Conservation (phyloP, 2,329 filamentous ascomycete genomes). For the Talaromyces marneffei region DNA sequence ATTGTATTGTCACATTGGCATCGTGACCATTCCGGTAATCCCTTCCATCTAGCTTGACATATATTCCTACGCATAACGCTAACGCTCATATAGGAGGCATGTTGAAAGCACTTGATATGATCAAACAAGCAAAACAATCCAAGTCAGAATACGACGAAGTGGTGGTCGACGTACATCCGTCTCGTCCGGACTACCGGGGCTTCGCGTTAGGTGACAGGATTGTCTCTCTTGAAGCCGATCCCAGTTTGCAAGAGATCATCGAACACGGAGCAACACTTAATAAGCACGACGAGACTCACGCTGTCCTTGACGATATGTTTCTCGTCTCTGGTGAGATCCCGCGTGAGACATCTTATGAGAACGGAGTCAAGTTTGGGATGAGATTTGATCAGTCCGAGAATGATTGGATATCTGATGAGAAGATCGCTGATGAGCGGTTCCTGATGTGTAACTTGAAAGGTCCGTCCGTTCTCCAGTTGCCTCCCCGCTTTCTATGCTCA, state of each 20-base stretch:
- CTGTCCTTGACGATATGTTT: slow-evolving; percentile 47
- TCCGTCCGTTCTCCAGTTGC: slow-evolving; percentile 27
- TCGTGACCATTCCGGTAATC: slow-evolving; percentile 48
- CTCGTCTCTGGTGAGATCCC: slow-evolving; percentile 52
- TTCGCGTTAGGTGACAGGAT: slow-evolving; percentile 37
- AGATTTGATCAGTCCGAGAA: slow-evolving; percentile 36
- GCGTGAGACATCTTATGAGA: slow-evolving; percentile 46
- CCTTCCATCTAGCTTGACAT: neutral
- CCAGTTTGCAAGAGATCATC: slow-evolving; percentile 45
- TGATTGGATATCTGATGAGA: slow-evolving; percentile 45
- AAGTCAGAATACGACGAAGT: slow-evolving; percentile 24
- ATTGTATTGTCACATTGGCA: slow-evolving; percentile 52
- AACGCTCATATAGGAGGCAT: slow-evolving; percentile 38
- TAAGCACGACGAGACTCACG: slow-evolving; percentile 38
- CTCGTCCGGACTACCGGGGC: slow-evolving; percentile 48
- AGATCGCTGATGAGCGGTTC: slow-evolving; percentile 50
- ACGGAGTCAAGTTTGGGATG: slow-evolving; percentile 43
- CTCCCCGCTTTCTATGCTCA: neutral
- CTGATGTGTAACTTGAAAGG: slow-evolving; percentile 51
- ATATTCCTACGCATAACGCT: neutral
- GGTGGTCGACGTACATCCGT: slow-evolving; percentile 48
- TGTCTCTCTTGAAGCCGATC: slow-evolving; percentile 50
- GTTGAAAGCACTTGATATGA: slow-evolving; percentile 44
- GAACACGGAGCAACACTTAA: slow-evolving; percentile 37
- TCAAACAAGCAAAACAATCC: slow-evolving; percentile 38